Evolutionary conservation across 768 basidiomycete genomes (phyloP).

Genomic region (Suillus hirtellus): DNA sequence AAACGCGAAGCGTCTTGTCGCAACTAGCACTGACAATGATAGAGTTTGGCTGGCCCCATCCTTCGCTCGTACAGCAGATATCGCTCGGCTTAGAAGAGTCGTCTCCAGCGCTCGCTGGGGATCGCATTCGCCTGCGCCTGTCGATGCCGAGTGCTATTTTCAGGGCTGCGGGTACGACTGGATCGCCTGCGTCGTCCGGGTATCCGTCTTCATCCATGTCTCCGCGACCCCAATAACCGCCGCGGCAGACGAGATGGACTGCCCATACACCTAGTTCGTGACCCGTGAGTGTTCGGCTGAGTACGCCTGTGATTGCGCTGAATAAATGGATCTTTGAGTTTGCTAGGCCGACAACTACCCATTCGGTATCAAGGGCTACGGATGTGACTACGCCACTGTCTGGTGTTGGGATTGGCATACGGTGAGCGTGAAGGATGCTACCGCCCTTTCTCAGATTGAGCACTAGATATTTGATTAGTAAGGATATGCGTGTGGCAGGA

Average conservation of each 20-base stretch:
- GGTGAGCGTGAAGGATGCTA: constrained; percentile 64
- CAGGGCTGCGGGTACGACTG: constrained; percentile 33
- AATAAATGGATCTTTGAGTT: constrained; percentile 86
- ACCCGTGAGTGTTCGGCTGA: constrained; percentile 75
- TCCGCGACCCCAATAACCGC: constrained; percentile 44
- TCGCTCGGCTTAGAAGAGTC: constrained; percentile 44
- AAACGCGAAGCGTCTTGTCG: constrained; percentile 88
- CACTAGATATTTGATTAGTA: constrained; percentile 42
- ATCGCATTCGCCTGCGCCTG: constrained; percentile 21
- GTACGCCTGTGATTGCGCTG: constrained; percentile 73
- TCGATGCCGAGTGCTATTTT: constrained; percentile 53
- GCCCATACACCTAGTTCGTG: constrained; percentile 95
- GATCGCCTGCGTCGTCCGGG: constrained; percentile 13
- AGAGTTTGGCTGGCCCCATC: constrained; percentile 86
- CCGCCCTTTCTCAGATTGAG: constrained; percentile 82
- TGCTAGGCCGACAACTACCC: constrained; percentile 87
- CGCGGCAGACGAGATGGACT: constrained; percentile 71
- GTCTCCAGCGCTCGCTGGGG: constrained; percentile 8
- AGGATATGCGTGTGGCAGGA: constrained; percentile 6
- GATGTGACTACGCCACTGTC: constrained; percentile 80
- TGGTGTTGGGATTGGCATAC: constrained; percentile 41
- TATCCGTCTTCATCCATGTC: constrained; percentile 8
- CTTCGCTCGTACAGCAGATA: constrained; percentile 67
- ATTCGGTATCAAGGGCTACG: constrained; percentile 77
- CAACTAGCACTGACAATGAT: constrained; percentile 92